These are phyloP conservation scores for Cryphonectria parasitica DNA, from an alignment of 2,329 filamentous ascomycete species.

Conservation along the genomic window DNA sequence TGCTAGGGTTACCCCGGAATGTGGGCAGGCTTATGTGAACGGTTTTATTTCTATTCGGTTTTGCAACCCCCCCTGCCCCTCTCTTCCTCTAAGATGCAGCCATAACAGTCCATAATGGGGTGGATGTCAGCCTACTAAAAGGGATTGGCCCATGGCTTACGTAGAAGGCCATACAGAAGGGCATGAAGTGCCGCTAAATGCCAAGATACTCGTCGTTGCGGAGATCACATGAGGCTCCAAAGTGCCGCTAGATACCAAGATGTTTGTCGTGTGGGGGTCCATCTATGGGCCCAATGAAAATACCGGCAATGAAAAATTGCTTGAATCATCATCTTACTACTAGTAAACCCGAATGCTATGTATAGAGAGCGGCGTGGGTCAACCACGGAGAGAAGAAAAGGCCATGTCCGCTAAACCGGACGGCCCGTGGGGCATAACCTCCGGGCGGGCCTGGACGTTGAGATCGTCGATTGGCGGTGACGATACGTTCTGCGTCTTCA, in stretches of 20 bases:
- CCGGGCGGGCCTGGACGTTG: conserved; percentile 1
- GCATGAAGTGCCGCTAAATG: not conserved
- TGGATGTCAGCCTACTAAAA: not conserved
- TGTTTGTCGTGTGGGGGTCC: not conserved
- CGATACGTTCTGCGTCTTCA: not conserved
- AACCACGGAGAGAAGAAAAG: not conserved
- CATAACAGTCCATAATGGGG: not conserved
- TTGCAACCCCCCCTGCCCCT: not conserved
- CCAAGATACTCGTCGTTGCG: not conserved
- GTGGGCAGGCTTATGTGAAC: not conserved
- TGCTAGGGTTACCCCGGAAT: not conserved
- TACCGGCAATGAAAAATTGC: not conserved
- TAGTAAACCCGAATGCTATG: not conserved
- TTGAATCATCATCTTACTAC: not conserved
- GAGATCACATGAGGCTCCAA: not conserved
- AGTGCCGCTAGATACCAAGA: not conserved
- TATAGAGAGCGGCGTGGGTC: not conserved
- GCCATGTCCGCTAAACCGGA: not conserved
- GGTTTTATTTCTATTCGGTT: not conserved
- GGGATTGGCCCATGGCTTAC: not conserved
- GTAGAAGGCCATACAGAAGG: not conserved
- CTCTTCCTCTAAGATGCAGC: not conserved
- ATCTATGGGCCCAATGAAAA: not conserved
- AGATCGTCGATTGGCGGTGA: not conserved
- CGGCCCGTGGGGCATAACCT: not conserved